Conservation (phyloP, 1,284 basidiomycete species). For the Malassezia sympodialis region DNA sequence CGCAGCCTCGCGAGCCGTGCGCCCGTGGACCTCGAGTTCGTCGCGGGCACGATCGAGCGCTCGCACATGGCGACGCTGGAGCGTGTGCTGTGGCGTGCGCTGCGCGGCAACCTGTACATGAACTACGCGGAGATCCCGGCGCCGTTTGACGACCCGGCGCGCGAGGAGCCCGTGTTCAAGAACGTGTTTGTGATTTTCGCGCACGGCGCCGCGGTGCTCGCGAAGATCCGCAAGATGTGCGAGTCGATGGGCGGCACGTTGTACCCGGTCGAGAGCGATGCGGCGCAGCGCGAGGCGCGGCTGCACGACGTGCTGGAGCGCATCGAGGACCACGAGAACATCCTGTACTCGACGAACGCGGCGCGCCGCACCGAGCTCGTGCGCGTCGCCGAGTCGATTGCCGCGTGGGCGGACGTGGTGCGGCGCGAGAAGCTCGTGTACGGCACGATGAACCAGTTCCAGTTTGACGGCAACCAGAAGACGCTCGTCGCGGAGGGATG, state of each 20-base stretch:
- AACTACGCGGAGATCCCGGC: conserved; percentile 89
- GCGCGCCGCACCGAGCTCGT: conserved; percentile 76
- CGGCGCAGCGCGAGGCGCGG: conserved; percentile 79
- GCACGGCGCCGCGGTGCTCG: conserved; percentile 80
- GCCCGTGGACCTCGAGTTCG: conserved; percentile 70
- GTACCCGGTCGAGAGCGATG: conserved; percentile 88
- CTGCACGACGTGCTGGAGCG: conserved; percentile 77
- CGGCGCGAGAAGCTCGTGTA: conserved; percentile 88
- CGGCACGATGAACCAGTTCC: conserved; percentile 55
- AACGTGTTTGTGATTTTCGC: conserved; percentile 99
- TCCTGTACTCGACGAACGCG: conserved; percentile 56
- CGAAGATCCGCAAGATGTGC: conserved; percentile 95
- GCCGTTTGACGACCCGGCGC: conserved; percentile 76
- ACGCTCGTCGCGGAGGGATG: conserved; percentile 95
- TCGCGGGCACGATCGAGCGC: conserved; percentile 92
- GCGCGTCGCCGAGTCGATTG: conserved; percentile 73
- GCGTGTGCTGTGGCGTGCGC: conserved; percentile 92
- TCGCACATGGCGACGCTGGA: conserved; percentile 85
- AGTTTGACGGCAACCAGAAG: conserved; percentile 84
- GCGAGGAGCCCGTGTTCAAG: conserved; percentile 56
- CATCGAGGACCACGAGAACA: conserved; percentile 82
- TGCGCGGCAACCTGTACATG: conserved; percentile 98
- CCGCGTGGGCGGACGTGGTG: conserved; percentile 87
- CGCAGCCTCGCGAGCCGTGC: conserved; percentile 29
- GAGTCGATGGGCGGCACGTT: conserved; percentile 96